A percentile compares a stretch with the other conserved stretches of the same genome.
Evolutionary conservation across 495 filamentous ascomycete genomes (phyloP).

Genomic region (Letharia lupina): DNA sequence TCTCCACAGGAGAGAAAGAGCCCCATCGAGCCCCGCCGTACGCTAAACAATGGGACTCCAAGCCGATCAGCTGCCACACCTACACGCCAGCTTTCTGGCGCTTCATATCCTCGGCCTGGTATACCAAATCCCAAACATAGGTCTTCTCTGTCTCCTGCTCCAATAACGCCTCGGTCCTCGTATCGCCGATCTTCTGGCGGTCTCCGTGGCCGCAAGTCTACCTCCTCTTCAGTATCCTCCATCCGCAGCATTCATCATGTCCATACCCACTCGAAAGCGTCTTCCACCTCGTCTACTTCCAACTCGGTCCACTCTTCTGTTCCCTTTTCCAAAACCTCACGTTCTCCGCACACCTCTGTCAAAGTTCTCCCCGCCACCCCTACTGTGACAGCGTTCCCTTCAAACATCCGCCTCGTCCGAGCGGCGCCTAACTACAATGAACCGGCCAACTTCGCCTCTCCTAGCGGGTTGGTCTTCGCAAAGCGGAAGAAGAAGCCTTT

Average conservation of each 20-base stretch:
- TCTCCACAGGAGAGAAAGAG: slow-evolving; percentile 14
- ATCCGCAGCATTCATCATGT: slow-evolving; percentile 81
- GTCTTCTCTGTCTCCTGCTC: slow-evolving; percentile 80
- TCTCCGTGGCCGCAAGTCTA: slow-evolving; percentile 87
- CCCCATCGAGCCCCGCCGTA: slow-evolving; percentile 13
- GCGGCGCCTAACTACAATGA: slow-evolving; percentile 49
- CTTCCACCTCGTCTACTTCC: slow-evolving; percentile 80
- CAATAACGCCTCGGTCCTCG: slow-evolving; percentile 78
- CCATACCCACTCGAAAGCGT: slow-evolving; percentile 87
- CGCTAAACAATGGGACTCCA: slow-evolving; percentile 8
- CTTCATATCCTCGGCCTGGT: slow-evolving; percentile 28
- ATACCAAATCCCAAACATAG: slow-evolving; percentile 52
- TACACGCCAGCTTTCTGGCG: slow-evolving; percentile 12
- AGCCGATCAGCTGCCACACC: slow-evolving; percentile 11
- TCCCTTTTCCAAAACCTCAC: slow-evolving; percentile 40
- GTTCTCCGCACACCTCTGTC: slow-evolving; percentile 78
- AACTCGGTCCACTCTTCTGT: slow-evolving; percentile 60
- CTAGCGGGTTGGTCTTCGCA: slow-evolving; percentile 70
- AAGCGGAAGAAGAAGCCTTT: slow-evolving; percentile 83
- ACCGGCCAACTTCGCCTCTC: slow-evolving; percentile 35
- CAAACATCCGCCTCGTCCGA: slow-evolving; percentile 77
- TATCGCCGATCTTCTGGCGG: slow-evolving; percentile 67
- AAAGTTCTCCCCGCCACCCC: slow-evolving; percentile 94
- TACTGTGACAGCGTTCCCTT: slow-evolving; percentile 68
- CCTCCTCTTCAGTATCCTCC: slow-evolving; percentile 89